Evolutionary conservation across 2,329 filamentous ascomycete genomes (phyloP), one percentile per base, ranked within the genome.

Genomic region (Rhinocladiella similis): DNA sequence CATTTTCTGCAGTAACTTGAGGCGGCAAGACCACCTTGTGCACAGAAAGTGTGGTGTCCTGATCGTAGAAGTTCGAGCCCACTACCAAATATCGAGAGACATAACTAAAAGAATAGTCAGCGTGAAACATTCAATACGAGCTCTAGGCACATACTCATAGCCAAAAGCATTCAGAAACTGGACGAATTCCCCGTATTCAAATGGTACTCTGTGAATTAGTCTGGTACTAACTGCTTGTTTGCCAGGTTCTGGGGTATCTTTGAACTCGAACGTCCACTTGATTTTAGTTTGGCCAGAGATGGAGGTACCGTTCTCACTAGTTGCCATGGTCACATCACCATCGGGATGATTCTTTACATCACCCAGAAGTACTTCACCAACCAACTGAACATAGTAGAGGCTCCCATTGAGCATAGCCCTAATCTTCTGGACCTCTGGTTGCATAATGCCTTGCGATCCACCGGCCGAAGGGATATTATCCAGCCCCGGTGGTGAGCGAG

Each of bases 61-160:
- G 77, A 54, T 80, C 75, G 36, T 86, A 76, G 63, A 86, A 82
- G 54, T 78, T 77, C 64, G 84, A 76, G 20, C 83, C 83, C 64
- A 81, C 75, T 18, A 82, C 67, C 50, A 83, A 70, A 65, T 82
- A 84, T 63, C 85, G 81, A 5, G 78, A 80, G 19, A 80, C 76
- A 60, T 81, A 83, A 49, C 82, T 84, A 57, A 46, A 14, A 27
- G 7, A 6, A 50, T 35, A 29, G 43, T 55, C 27, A 65, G 50
- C 25, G 57, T 50, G 43, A 47, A 42, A 33, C 10, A 33, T 25
- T 33, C 20, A n/a, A n/a, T 2, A 20, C n/a, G 10, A 43, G 27
- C 20, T 12, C 13, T 36, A 38, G 48, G 29, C 20, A 71, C 77
- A 66, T 66, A 83, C 80, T 75, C 73, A 57, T 83, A 83, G 16